Percentiles rank a stretch among this genome's conserved stretches.
Conservation (phyloP, 75 land plant genomes). For the Picea sitchensis region DNA sequence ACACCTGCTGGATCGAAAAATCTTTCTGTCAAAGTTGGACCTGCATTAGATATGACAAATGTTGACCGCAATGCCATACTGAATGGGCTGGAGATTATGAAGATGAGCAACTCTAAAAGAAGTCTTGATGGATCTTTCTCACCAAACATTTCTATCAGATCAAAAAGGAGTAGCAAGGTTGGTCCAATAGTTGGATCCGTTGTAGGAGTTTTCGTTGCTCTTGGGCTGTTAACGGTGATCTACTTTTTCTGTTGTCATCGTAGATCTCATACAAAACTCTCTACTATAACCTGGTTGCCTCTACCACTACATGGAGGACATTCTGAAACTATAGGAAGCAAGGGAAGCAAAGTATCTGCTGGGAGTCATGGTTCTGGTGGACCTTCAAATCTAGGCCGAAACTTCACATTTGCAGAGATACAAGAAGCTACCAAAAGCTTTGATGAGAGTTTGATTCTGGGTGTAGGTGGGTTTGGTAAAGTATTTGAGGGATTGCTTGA, state of each 20-base stretch:
- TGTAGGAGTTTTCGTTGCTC: conserved; percentile 28
- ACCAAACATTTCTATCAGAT: conserved; percentile 7
- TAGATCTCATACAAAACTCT: conserved; percentile 22
- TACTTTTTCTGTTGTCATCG: conserved; percentile 27
- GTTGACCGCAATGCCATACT: conserved; percentile 38
- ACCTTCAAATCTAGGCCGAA: conserved; percentile 36
- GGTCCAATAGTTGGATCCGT: conserved; percentile 38
- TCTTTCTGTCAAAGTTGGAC: conserved; percentile 22
- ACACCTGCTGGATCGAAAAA: neutral
- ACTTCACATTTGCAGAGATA: conserved; percentile 61
- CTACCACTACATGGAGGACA: conserved; percentile 55
- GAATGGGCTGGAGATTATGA: conserved; percentile 90
- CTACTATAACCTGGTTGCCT: conserved; percentile 54
- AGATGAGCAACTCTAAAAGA: conserved; percentile 49
- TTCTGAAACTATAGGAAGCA: conserved; percentile 39
- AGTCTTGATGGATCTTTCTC: conserved; percentile 18
- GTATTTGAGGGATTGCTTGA: conserved; percentile 62
- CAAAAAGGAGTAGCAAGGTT: conserved; percentile 20
- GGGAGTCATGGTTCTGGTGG: conserved; percentile 54
- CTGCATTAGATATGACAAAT: conserved; percentile 52
- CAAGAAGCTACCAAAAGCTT: conserved; percentile 74
- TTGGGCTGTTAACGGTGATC: conserved; percentile 19
- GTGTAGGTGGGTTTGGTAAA: conserved; percentile 92
- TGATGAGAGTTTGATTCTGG: conserved; percentile 56
- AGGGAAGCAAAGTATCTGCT: conserved; percentile 40